Base-by-base conservation (phyloP, 805 yeast species). In the Ogataea paradorogensis region DNA sequence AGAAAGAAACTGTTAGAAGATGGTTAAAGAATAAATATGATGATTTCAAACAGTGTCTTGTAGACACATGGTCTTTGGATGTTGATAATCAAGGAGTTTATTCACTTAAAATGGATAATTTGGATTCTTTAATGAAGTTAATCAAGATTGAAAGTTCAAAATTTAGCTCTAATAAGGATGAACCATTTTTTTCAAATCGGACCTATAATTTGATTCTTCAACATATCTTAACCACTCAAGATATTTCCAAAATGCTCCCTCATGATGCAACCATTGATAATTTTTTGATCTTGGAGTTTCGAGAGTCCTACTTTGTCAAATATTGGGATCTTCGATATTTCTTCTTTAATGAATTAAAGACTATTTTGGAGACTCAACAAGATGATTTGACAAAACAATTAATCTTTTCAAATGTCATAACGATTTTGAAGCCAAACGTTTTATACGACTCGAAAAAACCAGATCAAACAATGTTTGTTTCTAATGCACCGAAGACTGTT, bases 261-360 rank as follows among this genome's bases (percentile, higher is more conserved):
- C 53, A 59, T 3, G 81, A 79, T 53, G 75, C 73, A 9, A 61
- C 77, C 0, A 63, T 70, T 24, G 71, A 72, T 33, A 62, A 61
- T 32, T 61, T 52, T 15, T 37, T 63, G 35, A 22, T 59, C 3
- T 31, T 58, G 29, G 87, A 83, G 55, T 85, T 84, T 53, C 52
- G 69, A 21, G 78, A 71, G 15, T 66, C 65, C 20, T 79, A 74
- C 45, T 81, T 81, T 53, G 53, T 55, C 22, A 70, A 70, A 50
- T 76, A 74, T 59, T 85, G 85, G 69, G 99, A 91, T 58, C 62
- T 91, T 42, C 86, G 89, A 51, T 87, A 69, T 56, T 84, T 81
- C 55, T 82, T 86, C 49, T 78, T 82, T 55, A 65, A 70, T 27
- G 80, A 74, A 49, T 58, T 79, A 15, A 50, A 43, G 26, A 55